Percentiles rank a stretch among this genome's conserved stretches.
phyloP scores from a whole-genome alignment of 2,329 filamentous ascomycete genomes.

The Elsinoe necatrix region DNA sequence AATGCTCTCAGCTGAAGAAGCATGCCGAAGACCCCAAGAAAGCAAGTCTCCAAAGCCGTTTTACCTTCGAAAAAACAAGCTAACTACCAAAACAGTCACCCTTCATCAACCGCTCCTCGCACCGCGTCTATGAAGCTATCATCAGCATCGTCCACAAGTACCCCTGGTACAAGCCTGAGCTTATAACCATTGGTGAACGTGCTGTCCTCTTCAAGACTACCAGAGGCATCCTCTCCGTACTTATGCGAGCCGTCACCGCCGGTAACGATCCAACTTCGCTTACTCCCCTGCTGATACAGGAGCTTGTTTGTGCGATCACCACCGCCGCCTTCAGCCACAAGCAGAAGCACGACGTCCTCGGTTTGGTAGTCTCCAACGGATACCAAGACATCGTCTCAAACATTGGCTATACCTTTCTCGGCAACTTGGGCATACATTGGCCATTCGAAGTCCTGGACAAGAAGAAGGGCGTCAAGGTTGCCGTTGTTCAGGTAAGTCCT shows the following conservation, averaged over 20 bases:
- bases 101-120: slow-evolving; percentile 41
- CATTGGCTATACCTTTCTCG: slow-evolving; percentile 23
- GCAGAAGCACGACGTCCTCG: slow-evolving; percentile 25
- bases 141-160: slow-evolving; percentile 48
- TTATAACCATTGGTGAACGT: slow-evolving; percentile 42
- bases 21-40: slow-evolving; percentile 43
- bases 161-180: slow-evolving; percentile 40
- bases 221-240: slow-evolving; percentile 20
- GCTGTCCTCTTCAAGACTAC: slow-evolving; percentile 36
- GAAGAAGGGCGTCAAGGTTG: slow-evolving; percentile 19
- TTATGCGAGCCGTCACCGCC: slow-evolving; percentile 22
- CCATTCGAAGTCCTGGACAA: slow-evolving; percentile 26
- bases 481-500: slow-evolving; percentile 23
- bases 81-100: slow-evolving; percentile 34
- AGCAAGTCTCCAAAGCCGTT: slow-evolving; percentile 40
- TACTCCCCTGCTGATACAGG: slow-evolving; percentile 25
- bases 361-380: slow-evolving; percentile 18
- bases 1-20: slow-evolving; percentile 39
- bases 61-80: slow-evolving; percentile 7
- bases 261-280: slow-evolving; percentile 17
- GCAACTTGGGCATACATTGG: slow-evolving; percentile 22
- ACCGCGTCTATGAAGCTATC: slow-evolving; percentile 46
- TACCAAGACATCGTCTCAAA: slow-evolving; percentile 21
- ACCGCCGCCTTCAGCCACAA: slow-evolving; percentile 27
- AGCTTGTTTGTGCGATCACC: slow-evolving; percentile 27